A percentile compares a stretch with the other conserved stretches of the same genome.
Conservation (phyloP, 2,329 filamentous ascomycete genomes). For the Aspergillus pseudoviridinutans region DNA sequence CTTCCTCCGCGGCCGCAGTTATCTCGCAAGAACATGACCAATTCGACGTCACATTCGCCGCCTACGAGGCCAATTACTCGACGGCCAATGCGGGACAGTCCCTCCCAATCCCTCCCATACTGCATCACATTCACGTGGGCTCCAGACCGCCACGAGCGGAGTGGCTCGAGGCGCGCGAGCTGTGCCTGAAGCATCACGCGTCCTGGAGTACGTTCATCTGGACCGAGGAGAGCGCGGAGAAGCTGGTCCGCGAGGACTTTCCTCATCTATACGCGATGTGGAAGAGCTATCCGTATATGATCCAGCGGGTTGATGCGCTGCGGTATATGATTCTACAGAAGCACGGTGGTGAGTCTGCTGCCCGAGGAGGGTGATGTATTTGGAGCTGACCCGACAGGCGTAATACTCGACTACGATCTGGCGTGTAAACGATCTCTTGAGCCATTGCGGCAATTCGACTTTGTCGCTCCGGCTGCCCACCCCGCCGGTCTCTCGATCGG, state of each 20-base stretch:
- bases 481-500: conserved; percentile 41
- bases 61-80: neutral
- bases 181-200: conserved; percentile 13
- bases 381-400: conserved; percentile 9
- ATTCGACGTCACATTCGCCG: neutral
- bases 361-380: too few relatives aligned
- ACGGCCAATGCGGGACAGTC: neutral
- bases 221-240: conserved; percentile 10
- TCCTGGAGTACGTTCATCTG: conserved; percentile 15
- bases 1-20: neutral
- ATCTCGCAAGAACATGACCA: neutral
- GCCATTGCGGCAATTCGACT: conserved; percentile 39
- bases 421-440: conserved; percentile 38
- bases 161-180: conserved; percentile 13
- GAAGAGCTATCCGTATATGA: conserved; percentile 15
- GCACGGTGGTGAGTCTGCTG: conserved; percentile 13
- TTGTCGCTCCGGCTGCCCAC: conserved; percentile 41
- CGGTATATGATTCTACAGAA: conserved; percentile 20
- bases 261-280: conserved; percentile 15
- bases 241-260: conserved; percentile 14
- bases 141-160: conserved; percentile 7
- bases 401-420: conserved; percentile 35
- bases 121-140: conserved; percentile 13
- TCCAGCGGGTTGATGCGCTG: conserved; percentile 20
- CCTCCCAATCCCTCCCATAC: neutral